Percentiles rank a stretch among this genome's conserved stretches.
These are phyloP conservation scores for Dioscorea cayenensis DNA, from an alignment of 116 monocot species.

Conservation along the genomic window DNA sequence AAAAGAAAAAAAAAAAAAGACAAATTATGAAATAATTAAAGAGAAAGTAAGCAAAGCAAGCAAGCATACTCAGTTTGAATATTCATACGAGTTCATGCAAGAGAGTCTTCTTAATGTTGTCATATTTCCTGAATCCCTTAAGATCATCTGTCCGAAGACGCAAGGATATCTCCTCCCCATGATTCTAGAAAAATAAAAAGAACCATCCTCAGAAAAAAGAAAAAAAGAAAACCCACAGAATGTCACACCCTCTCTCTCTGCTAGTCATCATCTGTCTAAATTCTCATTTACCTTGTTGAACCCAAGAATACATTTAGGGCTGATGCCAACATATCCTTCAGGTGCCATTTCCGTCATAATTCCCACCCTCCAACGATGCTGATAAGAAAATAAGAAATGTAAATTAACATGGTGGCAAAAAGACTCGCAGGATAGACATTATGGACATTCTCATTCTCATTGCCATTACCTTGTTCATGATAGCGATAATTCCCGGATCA, in stretches of 20 bases:
- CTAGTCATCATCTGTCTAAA: background rate
- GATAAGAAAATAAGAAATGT: slow-evolving; percentile 3
- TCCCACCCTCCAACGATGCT: slow-evolving; percentile 90
- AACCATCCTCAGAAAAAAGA: background rate
- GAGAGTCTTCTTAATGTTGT: slow-evolving; percentile 86
- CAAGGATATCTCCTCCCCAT: slow-evolving; percentile 89
- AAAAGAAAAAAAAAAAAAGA: background rate
- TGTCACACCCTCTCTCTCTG: background rate
- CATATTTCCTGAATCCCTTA: slow-evolving; percentile 94
- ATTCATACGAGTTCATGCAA: slow-evolving; percentile 88
- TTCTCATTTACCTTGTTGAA: slow-evolving; percentile 66
- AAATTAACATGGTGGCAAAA: background rate
- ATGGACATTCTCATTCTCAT: background rate
- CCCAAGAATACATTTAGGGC: slow-evolving; percentile 82
- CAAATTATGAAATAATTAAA: background rate
- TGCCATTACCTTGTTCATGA: slow-evolving; percentile 85
- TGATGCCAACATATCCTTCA: slow-evolving; percentile 92
- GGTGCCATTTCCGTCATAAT: slow-evolving; percentile 98
- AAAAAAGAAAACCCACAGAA: background rate
- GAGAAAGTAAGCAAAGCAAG: background rate
- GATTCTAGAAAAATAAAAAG: slow-evolving; percentile 43
- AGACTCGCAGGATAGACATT: background rate
- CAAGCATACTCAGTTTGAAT: slow-evolving; percentile 1
- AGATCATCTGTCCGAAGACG: slow-evolving; percentile 96
- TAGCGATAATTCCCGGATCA: slow-evolving; percentile 92